Evolutionary conservation across 2,329 filamentous ascomycete species (phyloP), one percentile per base, ranked within the genome.

Genomic region (Septoria linicola): DNA sequence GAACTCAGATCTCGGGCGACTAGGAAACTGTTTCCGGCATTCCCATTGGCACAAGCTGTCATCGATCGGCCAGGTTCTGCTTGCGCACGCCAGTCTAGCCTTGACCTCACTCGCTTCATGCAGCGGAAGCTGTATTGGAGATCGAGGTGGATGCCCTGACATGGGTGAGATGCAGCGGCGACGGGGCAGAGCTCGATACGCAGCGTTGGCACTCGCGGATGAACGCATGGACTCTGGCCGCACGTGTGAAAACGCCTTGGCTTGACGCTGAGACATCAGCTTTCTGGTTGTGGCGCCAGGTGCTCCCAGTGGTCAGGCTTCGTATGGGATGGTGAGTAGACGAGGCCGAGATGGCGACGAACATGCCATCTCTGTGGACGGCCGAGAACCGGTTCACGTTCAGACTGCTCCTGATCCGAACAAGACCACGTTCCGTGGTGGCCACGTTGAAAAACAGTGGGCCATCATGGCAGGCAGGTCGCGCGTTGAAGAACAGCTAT

Each of bases 51-150:
- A 17, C 31, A 21, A 36, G 30, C 31, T 31, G 19, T 23, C 42
- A 30, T 32, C 10, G 27, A 35, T 37, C 19, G 41, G 39, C 32
- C 34, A 46, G 32, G 43, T 16, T 46, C 16, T 23, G 43, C 43
- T 19, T 39, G 43, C 34, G 27, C 13, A 25, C 21, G n/a, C 30
- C 19, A 14, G 32, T 35, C 41, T 20, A 35, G 30, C 41, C 30
- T 14, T 32, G 14, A 46, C 43, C 35, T 46, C 43, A 46, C 43
- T 39, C 34, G 43, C 13, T 39, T 31, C 34, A 30, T 46, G 41
- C 41, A 32, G 41, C 25, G 23, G 10, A 27, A 10, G 21, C 20
- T 37, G 32, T 23, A 30, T 37, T 30, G 16, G 20, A 16, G 11
- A 20, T 7, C 25, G 19, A 20, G 19, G 16, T 44, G 41, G 41